These are phyloP conservation scores for Xylaria acuta DNA, from an alignment of 495 filamentous ascomycete genomes.

Conservation along the genomic window DNA sequence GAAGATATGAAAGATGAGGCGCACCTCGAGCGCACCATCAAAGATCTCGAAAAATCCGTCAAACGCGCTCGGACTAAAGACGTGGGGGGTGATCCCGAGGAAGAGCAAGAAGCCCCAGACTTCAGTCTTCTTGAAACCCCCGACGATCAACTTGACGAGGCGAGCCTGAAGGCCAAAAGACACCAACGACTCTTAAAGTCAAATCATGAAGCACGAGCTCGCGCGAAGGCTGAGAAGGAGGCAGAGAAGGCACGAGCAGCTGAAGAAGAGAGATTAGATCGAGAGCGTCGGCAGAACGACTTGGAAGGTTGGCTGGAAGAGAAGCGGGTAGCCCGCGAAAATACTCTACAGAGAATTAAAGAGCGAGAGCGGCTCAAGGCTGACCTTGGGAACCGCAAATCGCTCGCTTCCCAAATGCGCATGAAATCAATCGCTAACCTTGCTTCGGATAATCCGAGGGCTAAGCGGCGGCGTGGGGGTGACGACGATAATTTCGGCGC, in stretches of 20 bases:
- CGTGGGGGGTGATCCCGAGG: conserved; percentile 80
- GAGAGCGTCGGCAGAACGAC: conserved; percentile 81
- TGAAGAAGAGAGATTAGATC: conserved; percentile 81
- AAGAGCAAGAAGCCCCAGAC: conserved; percentile 74
- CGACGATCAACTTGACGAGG: conserved; percentile 92
- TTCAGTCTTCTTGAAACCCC: conserved; percentile 89
- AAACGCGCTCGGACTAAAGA: conserved; percentile 90
- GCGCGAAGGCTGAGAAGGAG: conserved; percentile 95
- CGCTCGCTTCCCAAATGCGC: conserved; percentile 89
- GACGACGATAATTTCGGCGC: conserved; percentile 95
- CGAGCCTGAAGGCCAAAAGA: conserved; percentile 84
- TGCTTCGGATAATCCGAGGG: conserved; percentile 81
- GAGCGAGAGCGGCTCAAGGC: conserved; percentile 90
- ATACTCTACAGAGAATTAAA: conserved; percentile 81
- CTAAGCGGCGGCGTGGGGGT: conserved; percentile 74
- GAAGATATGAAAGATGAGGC: conserved; percentile 92
- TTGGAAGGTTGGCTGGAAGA: conserved; percentile 87
- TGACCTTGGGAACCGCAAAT: conserved; percentile 94
- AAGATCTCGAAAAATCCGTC: conserved; percentile 87
- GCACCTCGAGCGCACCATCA: conserved; percentile 77
- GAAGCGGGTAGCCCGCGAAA: conserved; percentile 74
- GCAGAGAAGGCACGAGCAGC: conserved; percentile 81
- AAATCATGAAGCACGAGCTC: conserved; percentile 87
- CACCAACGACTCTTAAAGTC: conserved; percentile 92
- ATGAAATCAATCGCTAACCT: conserved; percentile 99